phyloP scores from a whole-genome alignment of 345 rosid genomes.

The Punica granatum region DNA sequence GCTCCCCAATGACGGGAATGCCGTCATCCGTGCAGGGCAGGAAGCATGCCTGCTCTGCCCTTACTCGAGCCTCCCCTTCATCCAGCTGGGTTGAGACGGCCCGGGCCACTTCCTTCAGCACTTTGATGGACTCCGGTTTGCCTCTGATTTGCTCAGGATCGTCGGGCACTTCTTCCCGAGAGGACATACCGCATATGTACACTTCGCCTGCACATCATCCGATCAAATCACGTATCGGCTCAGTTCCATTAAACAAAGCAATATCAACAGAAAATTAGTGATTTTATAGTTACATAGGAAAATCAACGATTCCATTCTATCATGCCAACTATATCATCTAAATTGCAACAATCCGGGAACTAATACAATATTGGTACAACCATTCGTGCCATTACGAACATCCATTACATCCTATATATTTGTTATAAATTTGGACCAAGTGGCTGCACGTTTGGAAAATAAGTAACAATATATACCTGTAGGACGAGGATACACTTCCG shows the following conservation, averaged over 20 bases:
- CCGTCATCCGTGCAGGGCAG: slow-evolving; percentile 75
- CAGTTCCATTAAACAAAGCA: neutral
- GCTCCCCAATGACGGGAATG: slow-evolving; percentile 65
- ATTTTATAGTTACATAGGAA: no score
- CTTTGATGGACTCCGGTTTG: slow-evolving; percentile 54
- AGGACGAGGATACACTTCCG: slow-evolving; percentile 80
- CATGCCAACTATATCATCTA: no score
- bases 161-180: slow-evolving; percentile 66
- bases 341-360: no score
- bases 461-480: slow-evolving; percentile 29
- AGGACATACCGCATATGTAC: slow-evolving; percentile 81
- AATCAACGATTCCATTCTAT: no score
- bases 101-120: slow-evolving; percentile 67
- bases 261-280: neutral
- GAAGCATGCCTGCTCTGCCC: slow-evolving; percentile 89
- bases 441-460: neutral
- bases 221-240: neutral
- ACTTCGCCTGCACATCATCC: slow-evolving; percentile 55
- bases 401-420: neutral
- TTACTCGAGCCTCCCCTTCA: slow-evolving; percentile 49
- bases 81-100: slow-evolving; percentile 63
- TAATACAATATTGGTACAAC: no score
- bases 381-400: no score
- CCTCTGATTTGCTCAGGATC: slow-evolving; percentile 56
- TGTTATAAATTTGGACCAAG: neutral